Evolutionary conservation across 2,329 filamentous ascomycete species (phyloP), one percentile per base, ranked within the genome.

Genomic region (Dactylellina drechsleri): DNA sequence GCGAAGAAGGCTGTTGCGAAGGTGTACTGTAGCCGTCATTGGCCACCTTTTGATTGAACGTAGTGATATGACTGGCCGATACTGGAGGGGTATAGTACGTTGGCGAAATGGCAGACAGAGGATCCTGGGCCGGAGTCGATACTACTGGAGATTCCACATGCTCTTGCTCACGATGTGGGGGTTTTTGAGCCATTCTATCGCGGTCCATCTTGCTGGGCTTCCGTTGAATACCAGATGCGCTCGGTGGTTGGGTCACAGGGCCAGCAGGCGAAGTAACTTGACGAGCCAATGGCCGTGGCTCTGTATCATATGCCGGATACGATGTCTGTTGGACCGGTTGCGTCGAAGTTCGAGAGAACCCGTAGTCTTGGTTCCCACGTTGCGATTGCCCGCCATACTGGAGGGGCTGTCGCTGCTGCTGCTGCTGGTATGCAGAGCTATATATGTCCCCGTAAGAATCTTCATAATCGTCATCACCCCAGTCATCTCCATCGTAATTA

Each of bases 191-290:
- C n/a, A 28, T 40, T 13, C 58, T 45, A 41, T 70, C 65, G 4
- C 61, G 52, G 20, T 76, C 71, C 71, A 76, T 76, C 65, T 76
- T 76, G 60, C 71, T 76, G 18, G 71, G 71, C 31, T 76, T 76
- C 36, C 71, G 66, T 41, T 76, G 71, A 23, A 76, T 76, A 23
- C 64, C 64, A 23, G 64, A 57, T 41, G 62, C 18, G 26, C 31
- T 52, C n/a, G 50, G 60, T 12, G 28, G 50, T 40, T 62, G 68
- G 20, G n/a, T 68, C 4, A 40, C 20, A 7, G 70, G 58, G 26
- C 40, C 70, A 5, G 59, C 41, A 10, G 70, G 70, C 58, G 36
- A 62, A 7, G 70, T 74, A 15, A 28, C 70, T 23, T 74, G 70
- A n/a, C 70, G 61, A 12, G 31, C 23, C 23, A 74, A 43, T 15